Evolutionary conservation across 192 early-diverging fungal species (phyloP), one percentile per base, ranked within the genome.

Genomic region (Pilobolus umbonatus): DNA sequence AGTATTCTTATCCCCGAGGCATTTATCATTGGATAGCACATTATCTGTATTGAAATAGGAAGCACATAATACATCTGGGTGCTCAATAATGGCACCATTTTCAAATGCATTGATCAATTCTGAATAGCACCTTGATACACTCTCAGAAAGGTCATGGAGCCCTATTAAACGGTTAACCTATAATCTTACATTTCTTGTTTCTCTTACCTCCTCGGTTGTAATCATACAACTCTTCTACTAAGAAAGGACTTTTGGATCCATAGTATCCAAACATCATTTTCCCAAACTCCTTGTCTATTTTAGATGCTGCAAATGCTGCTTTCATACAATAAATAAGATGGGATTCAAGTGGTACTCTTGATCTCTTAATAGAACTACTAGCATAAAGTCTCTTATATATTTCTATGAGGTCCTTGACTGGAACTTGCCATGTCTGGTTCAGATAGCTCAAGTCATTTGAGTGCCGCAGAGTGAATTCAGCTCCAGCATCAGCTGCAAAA

Each of bases 151-250:
- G 32, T 84, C 81, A 17, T 87, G 67, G 2, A 87, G 29, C 14
- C 81, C 83, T 79, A 31, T 22, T 63, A 42, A 55, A 64, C 25
- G 65, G 47, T 45, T 45, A 12, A 14, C 11, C 17, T 42, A 14
- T n/a, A 30, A n/a, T 29, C 5, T 50, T 35, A 40, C 0, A 40
- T 14, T 56, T 22, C 40, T 56, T 29, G 2, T 46, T 29, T 12
- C n/a, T 24, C 47, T 5, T 67, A 64, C 89, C 93, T 19, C 93
- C 91, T 40, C 79, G 69, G 59, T 82, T 79, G 45, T 95, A 93
- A 19, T 76, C 65, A 40, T 85, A 76, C 29, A 88, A 62, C 12
- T 88, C 71, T 61, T 92, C 89, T 1, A 82, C 77, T 52, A 95
- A 67, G 63, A 91, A 90, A 0, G 91, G 91, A 8, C 85, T 77